These are phyloP conservation scores for Helianthus tuberosus DNA, from an alignment of 129 eudicot species.

Conservation along the genomic window DNA sequence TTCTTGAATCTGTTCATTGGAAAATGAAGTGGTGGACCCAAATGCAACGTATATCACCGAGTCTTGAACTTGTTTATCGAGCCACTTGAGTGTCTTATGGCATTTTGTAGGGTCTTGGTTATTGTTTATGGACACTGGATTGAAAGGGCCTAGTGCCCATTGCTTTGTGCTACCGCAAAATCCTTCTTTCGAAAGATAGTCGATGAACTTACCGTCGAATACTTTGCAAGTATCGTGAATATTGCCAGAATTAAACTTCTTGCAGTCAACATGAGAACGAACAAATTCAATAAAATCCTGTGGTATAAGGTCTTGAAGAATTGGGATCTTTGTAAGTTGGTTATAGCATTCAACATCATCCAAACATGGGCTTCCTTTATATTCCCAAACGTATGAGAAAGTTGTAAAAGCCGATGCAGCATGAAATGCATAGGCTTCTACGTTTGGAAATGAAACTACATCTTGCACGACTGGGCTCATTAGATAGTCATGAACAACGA, in stretches of 20 bases:
- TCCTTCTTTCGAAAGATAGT: constrained; percentile 29
- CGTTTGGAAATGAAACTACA: constrained; percentile 30
- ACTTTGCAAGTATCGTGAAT: constrained; percentile 54
- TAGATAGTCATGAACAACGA: constrained; percentile 50
- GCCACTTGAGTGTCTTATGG: constrained; percentile 37
- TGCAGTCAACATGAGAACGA: not conserved
- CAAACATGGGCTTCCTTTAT: constrained; percentile 34
- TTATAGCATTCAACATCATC: constrained; percentile 13
- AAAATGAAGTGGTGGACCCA: constrained; percentile 41
- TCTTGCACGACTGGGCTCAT: constrained; percentile 50
- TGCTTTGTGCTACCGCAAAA: constrained; percentile 28
- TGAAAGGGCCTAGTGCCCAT: constrained; percentile 55
- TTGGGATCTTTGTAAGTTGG: constrained; percentile 32
- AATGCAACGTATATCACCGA: constrained; percentile 51
- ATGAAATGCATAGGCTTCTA: constrained; percentile 42
- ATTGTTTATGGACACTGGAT: constrained; percentile 22
- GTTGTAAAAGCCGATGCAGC: constrained; percentile 37
- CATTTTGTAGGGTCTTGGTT: not conserved
- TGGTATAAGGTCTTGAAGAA: constrained; percentile 26
- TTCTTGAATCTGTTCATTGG: constrained; percentile 33
- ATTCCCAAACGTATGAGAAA: constrained; percentile 43
- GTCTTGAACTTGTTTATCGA: constrained; percentile 44
- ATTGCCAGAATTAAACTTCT: constrained; percentile 36
- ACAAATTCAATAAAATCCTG: constrained; percentile 27
- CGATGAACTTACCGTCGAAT: constrained; percentile 46